Base-by-base conservation (phyloP, 1,284 basidiomycete genomes). In the Singerocomus inundabilis region DNA sequence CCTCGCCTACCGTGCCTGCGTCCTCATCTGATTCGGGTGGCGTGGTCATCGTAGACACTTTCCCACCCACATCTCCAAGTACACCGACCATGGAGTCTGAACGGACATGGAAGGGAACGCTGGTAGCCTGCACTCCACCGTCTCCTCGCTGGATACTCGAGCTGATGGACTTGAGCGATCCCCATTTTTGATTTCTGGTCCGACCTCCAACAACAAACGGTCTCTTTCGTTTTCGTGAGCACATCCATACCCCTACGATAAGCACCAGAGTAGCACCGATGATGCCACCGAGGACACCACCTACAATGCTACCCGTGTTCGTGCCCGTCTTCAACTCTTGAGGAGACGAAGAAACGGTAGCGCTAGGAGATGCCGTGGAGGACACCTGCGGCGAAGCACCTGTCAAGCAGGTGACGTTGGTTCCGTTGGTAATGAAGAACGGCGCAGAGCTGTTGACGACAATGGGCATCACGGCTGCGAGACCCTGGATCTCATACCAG, bases 401-500 rank as follows among this genome's bases (percentile, higher is more conserved):
- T 11, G 47, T 15, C 25, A 77, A 53, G 50, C 77, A 80, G 15
- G 72, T 64, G 16, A 65, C 65, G 51, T 76, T 66, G 13, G 60
- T 52, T 11, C 74, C 72, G 26, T 68, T 63, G 18, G 59, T 45
- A 39, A 81, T 68, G 48, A 69, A 72, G 48, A 81, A 79, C 6
- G 63, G 26, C 0, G 49, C 1, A 6, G 77, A 75, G 18, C 18
- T n/a, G 26, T 13, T 46, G 29, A 16, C 18, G 29, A 62, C 18
- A 2, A 7, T 28, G 2, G 52, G 39, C 25, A 48, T 7, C 6
- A 50, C 38, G 28, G 49, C 16, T 16, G 39, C 58, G 9, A 41
- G 15, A 68, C 74, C 32, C 46, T 49, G 30, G 70, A 54, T 28
- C 51, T 50, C 35, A 51, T 81, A 81, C 69, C 66, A 73, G 11